A percentile compares a stretch with the other conserved stretches of the same genome.
Conservation (phyloP, 1,139 yeast genomes). For the Protomyces arabidopsidicola region DNA sequence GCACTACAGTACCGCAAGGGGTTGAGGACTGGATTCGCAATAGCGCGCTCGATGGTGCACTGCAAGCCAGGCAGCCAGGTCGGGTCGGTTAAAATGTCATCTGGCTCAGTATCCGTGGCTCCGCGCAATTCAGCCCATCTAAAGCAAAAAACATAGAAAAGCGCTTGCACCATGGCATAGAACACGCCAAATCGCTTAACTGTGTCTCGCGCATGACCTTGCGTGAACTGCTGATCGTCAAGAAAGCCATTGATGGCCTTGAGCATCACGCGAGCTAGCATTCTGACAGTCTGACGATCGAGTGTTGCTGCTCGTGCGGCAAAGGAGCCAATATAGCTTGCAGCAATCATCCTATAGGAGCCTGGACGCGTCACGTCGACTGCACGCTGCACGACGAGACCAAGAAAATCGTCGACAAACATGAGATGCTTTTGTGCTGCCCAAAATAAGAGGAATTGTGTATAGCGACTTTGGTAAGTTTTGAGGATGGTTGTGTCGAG, state of each 20-base stretch:
- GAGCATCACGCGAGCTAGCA: slow-evolving; percentile 70
- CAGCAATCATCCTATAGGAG: slow-evolving; percentile 76
- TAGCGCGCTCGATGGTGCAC: slow-evolving; percentile 71
- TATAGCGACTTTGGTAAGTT: slow-evolving; percentile 85
- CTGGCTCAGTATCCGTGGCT: slow-evolving; percentile 36
- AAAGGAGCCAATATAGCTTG: slow-evolving; percentile 88
- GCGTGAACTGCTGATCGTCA: slow-evolving; percentile 76
- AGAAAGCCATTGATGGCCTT: slow-evolving; percentile 81
- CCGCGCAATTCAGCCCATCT: slow-evolving; percentile 60
- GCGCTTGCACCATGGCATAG: slow-evolving; percentile 89
- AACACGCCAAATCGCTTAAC: slow-evolving; percentile 68
- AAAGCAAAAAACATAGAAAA: slow-evolving; percentile 87
- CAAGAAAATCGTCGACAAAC: slow-evolving; percentile 78
- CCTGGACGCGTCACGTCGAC: slow-evolving; percentile 61
- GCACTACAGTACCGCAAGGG: slow-evolving; percentile 92
- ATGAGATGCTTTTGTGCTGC: slow-evolving; percentile 78
- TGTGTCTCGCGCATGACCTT: slow-evolving; percentile 44
- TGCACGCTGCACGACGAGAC: slow-evolving; percentile 75
- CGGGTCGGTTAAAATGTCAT: slow-evolving; percentile 34
- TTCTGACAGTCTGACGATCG: slow-evolving; percentile 65
- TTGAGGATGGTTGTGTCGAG: slow-evolving; percentile 51
- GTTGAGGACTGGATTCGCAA: slow-evolving; percentile 74
- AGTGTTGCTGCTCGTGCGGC: slow-evolving; percentile 80
- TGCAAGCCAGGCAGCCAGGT: slow-evolving; percentile 81
- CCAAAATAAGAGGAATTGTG: slow-evolving; percentile 79